Evolutionary conservation across 2,329 filamentous ascomycete genomes (phyloP), one percentile per base, ranked within the genome.

Genomic region (Cryphonectria parasitica): DNA sequence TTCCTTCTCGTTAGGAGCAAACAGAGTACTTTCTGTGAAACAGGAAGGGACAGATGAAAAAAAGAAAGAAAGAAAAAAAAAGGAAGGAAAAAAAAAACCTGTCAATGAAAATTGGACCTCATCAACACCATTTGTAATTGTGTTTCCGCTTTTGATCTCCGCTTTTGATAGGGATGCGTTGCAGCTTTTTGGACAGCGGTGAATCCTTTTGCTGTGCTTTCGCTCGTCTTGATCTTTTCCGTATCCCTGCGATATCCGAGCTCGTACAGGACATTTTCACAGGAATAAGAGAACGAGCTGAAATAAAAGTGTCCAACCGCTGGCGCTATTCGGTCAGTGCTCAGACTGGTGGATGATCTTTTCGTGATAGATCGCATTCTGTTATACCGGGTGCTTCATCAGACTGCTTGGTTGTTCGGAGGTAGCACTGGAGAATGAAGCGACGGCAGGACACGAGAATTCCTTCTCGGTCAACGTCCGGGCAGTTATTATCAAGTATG

Each of bases 391-490:
- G 34, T 1, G 25, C 61, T 11, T n/a, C 22, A 8, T 49, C 45
- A n/a, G 17, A 49, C 22, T 8, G 43, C 2, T 5, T 45, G 3
- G 43, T 11, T 22, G 60, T 36, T 6, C 34, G 22, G 49, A 25
- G 49, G 4, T 28, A n/a, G 10, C 22, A 25, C 8, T 43, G 60
- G 60, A 28, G 41, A 36, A 22, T 19, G 7, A 11, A 31, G 61
- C 22, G 34, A 22, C 5, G n/a, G 13, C 39, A 39, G 17, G 28
- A 31, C 15, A 6, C 15, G 6, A 2, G 3, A n/a, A 19, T 49
- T 64, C 64, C 22, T 64, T 3, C 60, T 70, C 65, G 69, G 69
- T 52, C 65, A 70, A 49, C 13, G 39, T 70, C 65, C 64, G 68
- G 36, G 2, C 22, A 34, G 15, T 22, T 28, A 15, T 11, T 19